Conservation (phyloP, 441 rosid genomes). For the Populus hybrid region DNA sequence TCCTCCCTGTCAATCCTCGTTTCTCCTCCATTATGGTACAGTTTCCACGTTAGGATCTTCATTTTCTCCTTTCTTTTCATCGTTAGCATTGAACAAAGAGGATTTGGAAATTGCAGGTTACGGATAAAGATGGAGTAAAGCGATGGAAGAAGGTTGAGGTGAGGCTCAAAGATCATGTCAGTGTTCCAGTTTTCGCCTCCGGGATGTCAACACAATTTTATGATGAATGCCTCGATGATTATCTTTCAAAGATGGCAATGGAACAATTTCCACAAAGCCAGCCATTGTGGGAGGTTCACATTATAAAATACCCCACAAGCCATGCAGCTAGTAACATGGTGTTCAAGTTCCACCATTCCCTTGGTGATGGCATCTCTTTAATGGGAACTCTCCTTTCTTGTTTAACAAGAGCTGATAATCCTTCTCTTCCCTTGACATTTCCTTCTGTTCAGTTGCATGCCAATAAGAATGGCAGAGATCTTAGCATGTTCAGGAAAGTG, state of each 20-base stretch:
- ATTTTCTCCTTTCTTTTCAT: background rate
- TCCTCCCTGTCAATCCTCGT: conserved; percentile 43
- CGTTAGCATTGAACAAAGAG: background rate
- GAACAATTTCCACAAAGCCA: conserved; percentile 33
- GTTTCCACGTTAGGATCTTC: background rate
- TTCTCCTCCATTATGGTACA: conserved; percentile 47
- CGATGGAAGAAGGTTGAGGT: conserved; percentile 42
- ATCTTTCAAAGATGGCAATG: conserved; percentile 28
- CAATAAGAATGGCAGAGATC: background rate
- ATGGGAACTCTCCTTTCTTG: conserved; percentile 57
- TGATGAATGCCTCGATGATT: conserved; percentile 26
- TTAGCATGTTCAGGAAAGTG: background rate
- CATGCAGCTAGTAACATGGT: conserved; percentile 33
- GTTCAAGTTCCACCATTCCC: conserved; percentile 54
- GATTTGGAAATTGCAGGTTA: conserved; percentile 17
- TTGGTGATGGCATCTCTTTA: conserved; percentile 50
- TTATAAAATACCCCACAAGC: conserved; percentile 40
- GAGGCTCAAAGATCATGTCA: conserved; percentile 37
- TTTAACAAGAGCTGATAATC: conserved; percentile 38
- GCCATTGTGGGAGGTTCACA: conserved; percentile 48
- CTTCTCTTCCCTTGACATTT: conserved; percentile 38
- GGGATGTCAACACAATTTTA: conserved; percentile 33
- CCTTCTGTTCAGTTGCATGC: conserved; percentile 21
- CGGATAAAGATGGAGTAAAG: conserved; percentile 31
- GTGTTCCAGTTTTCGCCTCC: conserved; percentile 25